A percentile compares a stretch with the other conserved stretches of the same genome.
These are phyloP conservation scores for Zanthoxylum bungeanum DNA, from an alignment of 345 rosid species.

Conservation along the genomic window DNA sequence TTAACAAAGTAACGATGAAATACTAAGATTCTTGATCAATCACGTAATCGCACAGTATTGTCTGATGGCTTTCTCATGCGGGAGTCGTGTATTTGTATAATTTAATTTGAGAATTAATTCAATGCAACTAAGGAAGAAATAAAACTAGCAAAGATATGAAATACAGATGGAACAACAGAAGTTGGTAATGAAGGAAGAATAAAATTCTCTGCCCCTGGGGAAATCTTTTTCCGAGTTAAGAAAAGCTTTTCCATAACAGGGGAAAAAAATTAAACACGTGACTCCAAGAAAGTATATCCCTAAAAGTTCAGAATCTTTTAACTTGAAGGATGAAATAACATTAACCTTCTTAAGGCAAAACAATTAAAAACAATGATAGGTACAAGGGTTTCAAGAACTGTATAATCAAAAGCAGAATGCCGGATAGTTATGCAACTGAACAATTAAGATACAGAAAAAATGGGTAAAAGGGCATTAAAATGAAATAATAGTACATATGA, in stretches of 20 bases:
- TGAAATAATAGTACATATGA: neutral
- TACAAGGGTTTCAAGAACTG: neutral
- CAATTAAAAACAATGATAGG: neutral
- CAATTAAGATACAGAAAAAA: neutral
- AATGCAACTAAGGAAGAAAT: neutral
- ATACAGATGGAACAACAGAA: neutral
- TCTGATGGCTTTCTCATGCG: neutral
- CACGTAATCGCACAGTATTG: neutral
- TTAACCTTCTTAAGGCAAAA: neutral
- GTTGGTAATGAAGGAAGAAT: neutral
- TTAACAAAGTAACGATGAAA: too few relatives aligned
- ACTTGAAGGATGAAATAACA: neutral
- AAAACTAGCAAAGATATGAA: neutral
- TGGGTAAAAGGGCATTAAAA: neutral
- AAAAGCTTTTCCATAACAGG: neutral
- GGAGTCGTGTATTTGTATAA: neutral
- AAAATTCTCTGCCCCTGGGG: neutral
- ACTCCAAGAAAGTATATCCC: neutral
- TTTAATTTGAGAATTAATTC: neutral
- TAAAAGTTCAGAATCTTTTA: neutral
- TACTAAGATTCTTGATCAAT: neutral
- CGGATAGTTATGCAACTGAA: neutral
- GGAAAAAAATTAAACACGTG: neutral
- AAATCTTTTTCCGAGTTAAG: neutral
- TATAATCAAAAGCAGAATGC: neutral